These are phyloP conservation scores for Bruguiera hainesii DNA, from an alignment of 441 rosid species.

Conservation along the genomic window DNA sequence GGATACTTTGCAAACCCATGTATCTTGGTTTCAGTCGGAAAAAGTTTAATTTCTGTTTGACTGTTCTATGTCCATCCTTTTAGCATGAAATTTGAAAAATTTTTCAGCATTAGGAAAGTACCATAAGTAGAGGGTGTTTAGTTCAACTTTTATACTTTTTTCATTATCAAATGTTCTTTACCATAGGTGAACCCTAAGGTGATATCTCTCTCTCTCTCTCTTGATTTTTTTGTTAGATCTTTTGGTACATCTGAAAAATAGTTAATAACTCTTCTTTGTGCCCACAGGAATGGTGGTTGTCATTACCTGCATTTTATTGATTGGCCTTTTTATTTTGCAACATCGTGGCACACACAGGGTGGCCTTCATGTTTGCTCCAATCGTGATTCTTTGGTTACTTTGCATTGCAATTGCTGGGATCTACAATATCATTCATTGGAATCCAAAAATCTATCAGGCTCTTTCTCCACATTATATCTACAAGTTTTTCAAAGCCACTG, in stretches of 20 bases:
- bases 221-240: too few species aligned
- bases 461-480: constrained; percentile 77
- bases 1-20: background rate
- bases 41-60: background rate
- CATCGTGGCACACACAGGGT: constrained; percentile 72
- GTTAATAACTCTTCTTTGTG: constrained; percentile 24
- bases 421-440: constrained; percentile 78
- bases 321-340: constrained; percentile 90
- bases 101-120: too few species aligned
- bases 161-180: background rate
- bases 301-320: constrained; percentile 60
- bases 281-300: constrained; percentile 63
- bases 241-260: too few species aligned
- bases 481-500: constrained; percentile 61
- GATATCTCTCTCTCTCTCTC: constrained; percentile 10
- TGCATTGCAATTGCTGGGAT: constrained; percentile 60
- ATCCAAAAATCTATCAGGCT: constrained; percentile 63
- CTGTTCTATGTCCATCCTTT: too few species aligned
- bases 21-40: background rate
- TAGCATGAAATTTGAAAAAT: too few species aligned
- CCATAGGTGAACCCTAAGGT: constrained; percentile 11
- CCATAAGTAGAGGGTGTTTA: background rate
- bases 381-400: constrained; percentile 72
- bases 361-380: constrained; percentile 72
- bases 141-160: constrained; percentile 12